Evolutionary conservation across 2,329 filamentous ascomycete genomes (phyloP).

Genomic region (Scedosporium boydii): DNA sequence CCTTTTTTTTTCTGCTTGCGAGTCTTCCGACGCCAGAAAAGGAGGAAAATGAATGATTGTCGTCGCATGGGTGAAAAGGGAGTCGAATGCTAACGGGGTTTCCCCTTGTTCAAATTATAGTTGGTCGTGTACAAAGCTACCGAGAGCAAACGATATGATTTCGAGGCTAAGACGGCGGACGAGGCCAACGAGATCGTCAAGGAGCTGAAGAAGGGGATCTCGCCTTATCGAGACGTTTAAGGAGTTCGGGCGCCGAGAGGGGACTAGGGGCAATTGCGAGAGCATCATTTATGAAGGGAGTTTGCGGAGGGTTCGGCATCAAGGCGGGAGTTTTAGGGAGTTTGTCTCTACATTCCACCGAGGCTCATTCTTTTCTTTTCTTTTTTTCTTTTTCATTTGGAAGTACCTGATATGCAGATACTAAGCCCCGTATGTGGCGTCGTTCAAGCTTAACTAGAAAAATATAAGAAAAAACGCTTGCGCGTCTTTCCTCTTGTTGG

Average conservation of each 20-base stretch:
- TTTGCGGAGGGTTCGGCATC: background rate
- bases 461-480: background rate
- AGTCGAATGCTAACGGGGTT: background rate
- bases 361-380: background rate
- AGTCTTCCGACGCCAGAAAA: background rate
- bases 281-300: background rate
- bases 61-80: background rate
- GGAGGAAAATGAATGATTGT: background rate
- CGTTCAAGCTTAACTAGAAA: background rate
- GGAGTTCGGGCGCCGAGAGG: background rate
- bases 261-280: background rate
- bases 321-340: background rate
- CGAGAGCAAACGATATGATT: conserved; percentile 76
- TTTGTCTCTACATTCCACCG: too few relatives aligned
- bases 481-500: background rate
- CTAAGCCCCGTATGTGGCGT: background rate
- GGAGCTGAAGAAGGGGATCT: conserved; percentile 68
- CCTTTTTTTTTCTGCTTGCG: background rate
- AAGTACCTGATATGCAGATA: background rate
- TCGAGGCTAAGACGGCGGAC: conserved; percentile 62
- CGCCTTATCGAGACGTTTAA: conserved; percentile 48
- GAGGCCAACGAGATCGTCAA: conserved; percentile 72
- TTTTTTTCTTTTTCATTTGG: background rate
- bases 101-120: conserved; percentile 22
- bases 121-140: conserved; percentile 64